Percentiles rank a stretch among this genome's conserved stretches.
phyloP scores from a whole-genome alignment of 495 filamentous ascomycete species.

The Hypoxylon intermedium region DNA sequence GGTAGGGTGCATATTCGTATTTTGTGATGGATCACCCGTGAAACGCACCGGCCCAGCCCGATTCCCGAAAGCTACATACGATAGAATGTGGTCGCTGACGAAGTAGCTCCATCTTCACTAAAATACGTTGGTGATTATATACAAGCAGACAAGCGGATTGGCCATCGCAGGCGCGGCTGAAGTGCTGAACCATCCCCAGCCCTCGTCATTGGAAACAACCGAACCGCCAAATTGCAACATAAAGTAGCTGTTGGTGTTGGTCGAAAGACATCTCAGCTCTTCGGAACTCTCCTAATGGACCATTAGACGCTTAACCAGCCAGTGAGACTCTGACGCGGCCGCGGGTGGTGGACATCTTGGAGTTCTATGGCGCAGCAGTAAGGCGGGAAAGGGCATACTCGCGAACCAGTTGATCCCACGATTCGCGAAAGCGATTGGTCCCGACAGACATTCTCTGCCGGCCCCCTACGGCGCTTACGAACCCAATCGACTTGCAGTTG shows the following conservation, averaged over 20 bases:
- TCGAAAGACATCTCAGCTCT: background rate
- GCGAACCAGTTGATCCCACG: slow-evolving; percentile 11
- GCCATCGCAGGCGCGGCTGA: slow-evolving; percentile 13
- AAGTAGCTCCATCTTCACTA: slow-evolving; percentile 13
- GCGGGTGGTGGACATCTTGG: background rate
- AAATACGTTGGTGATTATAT: slow-evolving; percentile 10
- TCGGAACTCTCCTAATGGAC: slow-evolving; percentile 23
- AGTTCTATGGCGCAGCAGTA: background rate
- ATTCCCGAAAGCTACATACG: slow-evolving; percentile 15
- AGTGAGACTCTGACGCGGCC: slow-evolving; percentile 6
- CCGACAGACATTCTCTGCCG: slow-evolving; percentile 4
- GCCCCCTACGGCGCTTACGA: slow-evolving; percentile 27
- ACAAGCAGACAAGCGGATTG: background rate
- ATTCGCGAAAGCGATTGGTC: slow-evolving; percentile 26
- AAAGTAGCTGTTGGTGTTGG: background rate
- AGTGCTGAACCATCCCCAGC: slow-evolving; percentile 11
- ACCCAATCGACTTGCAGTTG: slow-evolving; percentile 2
- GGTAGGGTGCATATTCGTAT: slow-evolving; percentile 21
- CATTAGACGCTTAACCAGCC: slow-evolving; percentile 20
- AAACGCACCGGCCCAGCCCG: slow-evolving; percentile 11
- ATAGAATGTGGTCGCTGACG: background rate
- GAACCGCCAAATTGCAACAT: slow-evolving; percentile 14
- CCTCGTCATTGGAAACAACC: slow-evolving; percentile 16
- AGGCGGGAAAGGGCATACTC: slow-evolving; percentile 4
- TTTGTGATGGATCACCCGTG: background rate